phyloP scores from a whole-genome alignment of 441 rosid species.

The Hura crepitans region DNA sequence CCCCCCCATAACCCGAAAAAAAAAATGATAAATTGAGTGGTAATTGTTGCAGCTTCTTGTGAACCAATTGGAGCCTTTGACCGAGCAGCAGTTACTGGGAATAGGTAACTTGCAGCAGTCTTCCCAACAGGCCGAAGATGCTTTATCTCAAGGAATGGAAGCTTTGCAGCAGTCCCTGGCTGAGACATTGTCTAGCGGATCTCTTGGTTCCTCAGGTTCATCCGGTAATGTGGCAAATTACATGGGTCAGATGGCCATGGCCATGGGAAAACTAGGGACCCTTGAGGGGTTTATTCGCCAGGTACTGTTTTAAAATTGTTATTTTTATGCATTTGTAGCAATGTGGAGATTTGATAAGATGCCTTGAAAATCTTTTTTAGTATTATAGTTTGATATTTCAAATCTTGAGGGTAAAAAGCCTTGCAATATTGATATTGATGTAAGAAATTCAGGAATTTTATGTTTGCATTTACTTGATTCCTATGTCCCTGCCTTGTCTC shows the following conservation, averaged over 20 bases:
- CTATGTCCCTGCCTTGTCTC: background rate
- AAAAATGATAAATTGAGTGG: background rate
- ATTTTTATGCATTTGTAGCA: background rate
- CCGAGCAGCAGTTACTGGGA: constrained; percentile 78
- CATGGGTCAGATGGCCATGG: constrained; percentile 99
- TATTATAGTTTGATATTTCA: background rate
- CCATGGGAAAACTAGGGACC: constrained; percentile 98
- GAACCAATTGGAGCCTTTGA: constrained; percentile 83
- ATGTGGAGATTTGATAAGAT: constrained; percentile 2
- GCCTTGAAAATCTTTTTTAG: background rate
- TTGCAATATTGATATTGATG: background rate
- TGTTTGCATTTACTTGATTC: background rate
- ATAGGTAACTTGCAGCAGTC: constrained; percentile 83
- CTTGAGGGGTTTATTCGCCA: constrained; percentile 90
- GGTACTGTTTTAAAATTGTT: constrained; percentile 38
- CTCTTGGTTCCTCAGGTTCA: constrained; percentile 77
- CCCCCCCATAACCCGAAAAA: too few species aligned
- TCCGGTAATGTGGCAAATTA: constrained; percentile 93
- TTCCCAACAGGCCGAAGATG: constrained; percentile 97
- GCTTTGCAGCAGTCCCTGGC: constrained; percentile 88
- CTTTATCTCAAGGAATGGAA: constrained; percentile 97
- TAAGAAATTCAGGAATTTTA: background rate
- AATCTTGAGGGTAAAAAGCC: background rate
- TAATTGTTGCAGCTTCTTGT: constrained; percentile 64
- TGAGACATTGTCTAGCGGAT: constrained; percentile 79